Conservation (phyloP, 306 rosid species). For the Glycine soja region DNA sequence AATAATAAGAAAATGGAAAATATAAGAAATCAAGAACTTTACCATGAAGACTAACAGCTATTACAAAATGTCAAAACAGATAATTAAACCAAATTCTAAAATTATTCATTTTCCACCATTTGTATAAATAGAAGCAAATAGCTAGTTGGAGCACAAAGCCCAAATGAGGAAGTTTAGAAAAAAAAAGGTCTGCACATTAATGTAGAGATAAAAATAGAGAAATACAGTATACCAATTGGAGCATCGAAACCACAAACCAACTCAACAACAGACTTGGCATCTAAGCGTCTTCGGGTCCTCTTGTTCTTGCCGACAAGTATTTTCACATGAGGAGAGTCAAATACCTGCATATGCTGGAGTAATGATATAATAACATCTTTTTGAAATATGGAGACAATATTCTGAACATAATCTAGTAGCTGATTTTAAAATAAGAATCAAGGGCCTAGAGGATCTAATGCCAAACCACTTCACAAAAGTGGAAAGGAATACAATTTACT, state of each 20-base stretch:
- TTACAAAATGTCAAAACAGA: slow-evolving; percentile 24
- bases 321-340: slow-evolving; percentile 79
- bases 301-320: slow-evolving; percentile 68
- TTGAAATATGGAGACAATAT: slow-evolving; percentile 36
- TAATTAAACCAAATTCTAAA: slow-evolving; percentile 8
- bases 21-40: slow-evolving; percentile 12
- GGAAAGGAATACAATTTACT: slow-evolving; percentile 1
- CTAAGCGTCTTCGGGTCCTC: slow-evolving; percentile 75
- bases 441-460: slow-evolving; percentile 19
- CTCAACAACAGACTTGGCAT: slow-evolving; percentile 82
- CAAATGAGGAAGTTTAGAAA: not conserved
- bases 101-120: slow-evolving; percentile 27
- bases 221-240: slow-evolving; percentile 64
- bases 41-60: slow-evolving; percentile 17
- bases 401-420: slow-evolving; percentile 15
- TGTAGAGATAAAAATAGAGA: slow-evolving; percentile 17
- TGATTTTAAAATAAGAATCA: slow-evolving; percentile 16
- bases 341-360: slow-evolving; percentile 59
- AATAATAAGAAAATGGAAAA: not conserved
- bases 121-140: slow-evolving; percentile 1
- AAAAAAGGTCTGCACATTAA: not conserved
- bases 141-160: slow-evolving; percentile 1
- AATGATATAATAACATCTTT: slow-evolving; percentile 4
- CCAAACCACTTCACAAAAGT: slow-evolving; percentile 36
- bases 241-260: slow-evolving; percentile 77